A percentile compares a stretch with the other conserved stretches of the same genome.
Evolutionary conservation across 805 yeast genomes (phyloP).

Genomic region (Candida yuanshanica): DNA sequence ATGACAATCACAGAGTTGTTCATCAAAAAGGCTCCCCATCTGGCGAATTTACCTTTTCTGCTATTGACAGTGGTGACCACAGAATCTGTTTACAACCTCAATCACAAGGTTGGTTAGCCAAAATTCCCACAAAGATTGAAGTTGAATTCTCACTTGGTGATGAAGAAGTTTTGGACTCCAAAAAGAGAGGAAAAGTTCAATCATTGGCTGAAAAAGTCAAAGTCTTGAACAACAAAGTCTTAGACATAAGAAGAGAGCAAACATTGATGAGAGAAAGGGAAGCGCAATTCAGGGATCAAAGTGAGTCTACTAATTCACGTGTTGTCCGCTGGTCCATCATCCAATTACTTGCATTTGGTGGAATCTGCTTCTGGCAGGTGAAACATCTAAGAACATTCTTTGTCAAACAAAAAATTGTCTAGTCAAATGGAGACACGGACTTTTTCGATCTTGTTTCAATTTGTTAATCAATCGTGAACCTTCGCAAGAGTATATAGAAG

Average conservation of each 20-base stretch:
- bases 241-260: conserved; percentile 61
- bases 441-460: no score
- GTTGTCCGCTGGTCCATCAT: conserved; percentile 70
- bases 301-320: conserved; percentile 68
- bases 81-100: conserved; percentile 65
- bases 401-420: conserved; percentile 60
- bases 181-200: conserved; percentile 47
- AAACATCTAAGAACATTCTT: conserved; percentile 75
- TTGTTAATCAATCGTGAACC: no score
- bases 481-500: no score
- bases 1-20: conserved; percentile 73
- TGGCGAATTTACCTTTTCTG: conserved; percentile 78
- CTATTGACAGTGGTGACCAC: conserved; percentile 83
- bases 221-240: conserved; percentile 51
- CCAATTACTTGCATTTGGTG: conserved; percentile 61
- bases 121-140: conserved; percentile 46
- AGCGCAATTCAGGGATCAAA: conserved; percentile 66
- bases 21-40: conserved; percentile 53
- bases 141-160: conserved; percentile 71
- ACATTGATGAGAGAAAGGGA: conserved; percentile 56
- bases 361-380: conserved; percentile 72
- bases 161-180: conserved; percentile 56
- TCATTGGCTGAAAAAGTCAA: conserved; percentile 51
- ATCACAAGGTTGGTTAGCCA: conserved; percentile 24
- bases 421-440: no score